These are phyloP conservation scores for Stephanodiscus triporus DNA, from an alignment of 108 stramenopile species.

Conservation along the genomic window DNA sequence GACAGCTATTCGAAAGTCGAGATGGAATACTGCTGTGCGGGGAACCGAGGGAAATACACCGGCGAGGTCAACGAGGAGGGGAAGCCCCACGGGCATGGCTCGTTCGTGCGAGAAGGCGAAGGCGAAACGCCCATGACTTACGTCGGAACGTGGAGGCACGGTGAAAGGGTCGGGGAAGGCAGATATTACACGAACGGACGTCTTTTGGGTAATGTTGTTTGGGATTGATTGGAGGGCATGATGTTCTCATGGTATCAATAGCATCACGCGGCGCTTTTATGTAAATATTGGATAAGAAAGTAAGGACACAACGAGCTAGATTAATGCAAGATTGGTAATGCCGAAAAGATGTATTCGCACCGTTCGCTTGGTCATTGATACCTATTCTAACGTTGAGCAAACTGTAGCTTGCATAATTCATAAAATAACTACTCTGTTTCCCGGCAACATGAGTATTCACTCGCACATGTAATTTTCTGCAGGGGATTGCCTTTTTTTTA, in stretches of 20 bases:
- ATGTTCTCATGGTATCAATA: neutral
- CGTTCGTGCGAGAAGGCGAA: constrained; percentile 24
- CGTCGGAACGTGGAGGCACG: constrained; percentile 28
- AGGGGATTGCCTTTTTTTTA: no score
- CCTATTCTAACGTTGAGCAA: no score
- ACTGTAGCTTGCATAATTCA: no score
- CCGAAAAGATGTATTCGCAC: no score
- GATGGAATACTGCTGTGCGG: constrained; percentile 12
- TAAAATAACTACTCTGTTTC: no score
- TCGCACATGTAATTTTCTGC: no score
- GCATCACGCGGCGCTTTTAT: neutral
- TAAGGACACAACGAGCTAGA: neutral
- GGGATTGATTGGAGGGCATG: constrained; percentile 6
- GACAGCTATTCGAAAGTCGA: neutral
- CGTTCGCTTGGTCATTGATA: no score
- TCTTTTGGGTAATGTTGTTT: constrained; percentile 37
- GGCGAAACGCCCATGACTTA: constrained; percentile 16
- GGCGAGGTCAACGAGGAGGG: constrained; percentile 34
- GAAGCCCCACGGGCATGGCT: constrained; percentile 33
- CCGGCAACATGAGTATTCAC: no score
- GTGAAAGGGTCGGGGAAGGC: constrained; percentile 29
- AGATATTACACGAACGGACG: constrained; percentile 28
- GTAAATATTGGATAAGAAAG: neutral
- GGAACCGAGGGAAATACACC: constrained; percentile 30
- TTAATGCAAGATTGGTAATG: neutral